Percentiles rank a stretch among this genome's conserved stretches.
Evolutionary conservation across 192 early-diverging fungal genomes (phyloP).

Genomic region (Coemansia guatemalensis): DNA sequence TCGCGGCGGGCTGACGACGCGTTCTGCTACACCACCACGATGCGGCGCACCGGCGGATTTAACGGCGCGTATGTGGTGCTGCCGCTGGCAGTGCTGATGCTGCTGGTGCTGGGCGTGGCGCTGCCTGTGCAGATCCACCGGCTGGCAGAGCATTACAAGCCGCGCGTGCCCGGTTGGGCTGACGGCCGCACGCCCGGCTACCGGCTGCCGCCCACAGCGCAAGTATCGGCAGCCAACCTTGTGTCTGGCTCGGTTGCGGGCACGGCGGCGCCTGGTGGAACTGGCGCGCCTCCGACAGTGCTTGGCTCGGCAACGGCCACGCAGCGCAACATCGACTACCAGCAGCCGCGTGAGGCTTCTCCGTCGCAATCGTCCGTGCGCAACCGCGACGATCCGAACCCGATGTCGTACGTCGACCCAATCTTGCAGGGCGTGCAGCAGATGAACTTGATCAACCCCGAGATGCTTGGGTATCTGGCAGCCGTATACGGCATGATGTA

Average conservation of each 20-base stretch:
- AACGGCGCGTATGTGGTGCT: constrained; percentile 47
- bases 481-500: constrained; percentile 33
- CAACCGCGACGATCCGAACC: constrained; percentile 34
- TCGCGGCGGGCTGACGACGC: constrained; percentile 14
- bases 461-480: constrained; percentile 39
- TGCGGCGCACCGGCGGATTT: constrained; percentile 38
- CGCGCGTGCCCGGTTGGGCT: constrained; percentile 47
- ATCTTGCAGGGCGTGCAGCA: constrained; percentile 40
- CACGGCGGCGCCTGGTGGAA: background rate
- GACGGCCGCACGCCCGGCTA: constrained; percentile 43
- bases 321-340: background rate
- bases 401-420: constrained; percentile 32
- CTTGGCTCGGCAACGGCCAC: background rate
- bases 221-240: constrained; percentile 4
- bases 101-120: constrained; percentile 30
- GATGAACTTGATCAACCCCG: constrained; percentile 30
- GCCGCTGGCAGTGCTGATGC: constrained; percentile 37
- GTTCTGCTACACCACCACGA: constrained; percentile 57
- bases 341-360: background rate
- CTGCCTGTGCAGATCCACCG: constrained; percentile 42
- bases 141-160: constrained; percentile 31
- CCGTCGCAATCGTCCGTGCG: background rate
- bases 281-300: background rate
- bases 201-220: constrained; percentile 20
- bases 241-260: constrained; percentile 10